A percentile compares a stretch with the other conserved stretches of the same genome.
These are phyloP conservation scores for Bryum argenteum DNA, from an alignment of 225 moss, liverwort and hornwort genomes.

Conservation along the genomic window DNA sequence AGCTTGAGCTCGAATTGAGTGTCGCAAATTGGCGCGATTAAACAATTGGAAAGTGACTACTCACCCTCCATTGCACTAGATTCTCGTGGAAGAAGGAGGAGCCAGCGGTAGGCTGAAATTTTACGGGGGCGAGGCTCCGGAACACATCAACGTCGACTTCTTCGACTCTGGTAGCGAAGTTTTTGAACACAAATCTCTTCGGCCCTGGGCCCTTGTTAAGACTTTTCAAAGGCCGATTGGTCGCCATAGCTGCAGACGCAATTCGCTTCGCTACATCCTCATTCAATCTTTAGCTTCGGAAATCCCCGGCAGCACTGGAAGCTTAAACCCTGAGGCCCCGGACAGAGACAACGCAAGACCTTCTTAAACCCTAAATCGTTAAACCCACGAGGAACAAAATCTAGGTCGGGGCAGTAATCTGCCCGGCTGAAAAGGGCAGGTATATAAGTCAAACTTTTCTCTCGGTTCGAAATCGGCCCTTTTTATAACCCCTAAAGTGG, in stretches of 20 bases:
- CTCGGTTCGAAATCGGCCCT: too few species aligned
- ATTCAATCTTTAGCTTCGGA: too few species aligned
- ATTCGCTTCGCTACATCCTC: too few species aligned
- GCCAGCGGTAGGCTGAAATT: constrained; percentile 89
- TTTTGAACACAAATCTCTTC: constrained; percentile 94
- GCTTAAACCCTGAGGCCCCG: too few species aligned
- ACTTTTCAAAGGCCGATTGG: constrained; percentile 71
- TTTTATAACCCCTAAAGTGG: too few species aligned
- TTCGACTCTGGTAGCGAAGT: constrained; percentile 83
- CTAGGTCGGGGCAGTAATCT: too few species aligned
- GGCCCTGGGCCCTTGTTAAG: constrained; percentile 86
- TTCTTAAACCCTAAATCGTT: too few species aligned
- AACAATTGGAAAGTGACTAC: background rate
- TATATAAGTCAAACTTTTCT: too few species aligned
- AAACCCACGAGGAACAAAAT: too few species aligned
- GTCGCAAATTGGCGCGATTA: constrained; percentile 12
- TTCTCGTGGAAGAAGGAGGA: constrained; percentile 97
- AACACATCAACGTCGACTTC: constrained; percentile 98
- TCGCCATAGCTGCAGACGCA: constrained; percentile 50
- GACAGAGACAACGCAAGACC: too few species aligned
- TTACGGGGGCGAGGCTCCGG: constrained; percentile 90
- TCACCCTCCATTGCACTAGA: constrained; percentile 97
- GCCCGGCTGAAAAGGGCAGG: too few species aligned
- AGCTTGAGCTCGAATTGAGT: constrained; percentile 6
- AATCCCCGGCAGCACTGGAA: too few species aligned